Evolutionary conservation across 1,284 basidiomycete genomes (phyloP).

Genomic region (Rhodotorula sp.): DNA sequence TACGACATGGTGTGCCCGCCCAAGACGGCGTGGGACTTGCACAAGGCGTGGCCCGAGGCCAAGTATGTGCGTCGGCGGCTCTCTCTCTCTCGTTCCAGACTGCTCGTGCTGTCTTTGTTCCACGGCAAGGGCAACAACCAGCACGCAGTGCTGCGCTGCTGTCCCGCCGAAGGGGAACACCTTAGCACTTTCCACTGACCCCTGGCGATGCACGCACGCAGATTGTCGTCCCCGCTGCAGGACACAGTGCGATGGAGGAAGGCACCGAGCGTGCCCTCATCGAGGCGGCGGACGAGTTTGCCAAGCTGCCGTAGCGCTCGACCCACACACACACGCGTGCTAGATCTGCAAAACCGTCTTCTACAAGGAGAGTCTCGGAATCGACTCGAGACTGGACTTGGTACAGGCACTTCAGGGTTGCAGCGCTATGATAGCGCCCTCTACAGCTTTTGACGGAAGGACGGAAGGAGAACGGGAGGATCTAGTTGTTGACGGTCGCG

Average conservation of each 20-base stretch:
- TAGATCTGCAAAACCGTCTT: no score
- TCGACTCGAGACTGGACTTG: no score
- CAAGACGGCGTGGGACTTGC: constrained; percentile 59
- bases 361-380: not conserved
- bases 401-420: no score
- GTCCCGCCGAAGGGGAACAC: not conserved
- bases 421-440: not conserved
- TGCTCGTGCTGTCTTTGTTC: not conserved
- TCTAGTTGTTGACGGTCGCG: constrained; percentile 26
- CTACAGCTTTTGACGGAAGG: not conserved
- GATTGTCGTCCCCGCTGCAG: constrained; percentile 77
- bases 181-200: not conserved
- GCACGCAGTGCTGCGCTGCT: not conserved
- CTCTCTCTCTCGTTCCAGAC: not conserved
- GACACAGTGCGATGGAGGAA: constrained; percentile 79
- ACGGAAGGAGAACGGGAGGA: not conserved
- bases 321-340: no score
- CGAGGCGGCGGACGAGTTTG: constrained; percentile 57
- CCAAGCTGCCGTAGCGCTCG: constrained; percentile 33
- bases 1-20: constrained; percentile 56
- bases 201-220: constrained; percentile 29
- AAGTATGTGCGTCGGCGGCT: constrained; percentile 30
- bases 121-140: no score
- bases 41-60: constrained; percentile 79
- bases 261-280: constrained; percentile 73